Percentiles rank a stretch among this genome's conserved stretches.
phyloP scores from a whole-genome alignment of 768 basidiomycete genomes.

The Rickenella mellea region DNA sequence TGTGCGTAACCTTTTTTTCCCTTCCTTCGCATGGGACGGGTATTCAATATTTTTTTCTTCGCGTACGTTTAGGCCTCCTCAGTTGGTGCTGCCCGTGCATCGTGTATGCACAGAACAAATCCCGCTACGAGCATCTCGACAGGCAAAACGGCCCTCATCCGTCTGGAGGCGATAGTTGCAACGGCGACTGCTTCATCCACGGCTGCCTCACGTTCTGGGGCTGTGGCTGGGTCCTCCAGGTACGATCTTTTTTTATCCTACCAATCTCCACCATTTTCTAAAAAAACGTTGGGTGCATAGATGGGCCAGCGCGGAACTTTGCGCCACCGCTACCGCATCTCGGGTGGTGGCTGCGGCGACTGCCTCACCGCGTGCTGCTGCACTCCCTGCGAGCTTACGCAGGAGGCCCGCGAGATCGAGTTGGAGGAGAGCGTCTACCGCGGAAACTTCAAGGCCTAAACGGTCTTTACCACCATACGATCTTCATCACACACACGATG shows the following conservation, averaged over 20 bases:
- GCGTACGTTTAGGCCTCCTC: constrained; percentile 20
- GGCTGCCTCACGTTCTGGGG: constrained; percentile 22
- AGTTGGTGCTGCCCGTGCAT: constrained; percentile 34
- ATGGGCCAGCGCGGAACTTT: constrained; percentile 26
- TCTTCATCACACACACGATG: not conserved
- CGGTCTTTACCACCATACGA: not conserved
- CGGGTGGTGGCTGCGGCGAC: constrained; percentile 32
- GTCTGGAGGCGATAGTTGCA: constrained; percentile 23
- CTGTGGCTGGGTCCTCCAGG: constrained; percentile 32
- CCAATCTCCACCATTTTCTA: not conserved
- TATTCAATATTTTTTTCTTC: not conserved
- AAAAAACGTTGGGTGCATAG: constrained; percentile 5
- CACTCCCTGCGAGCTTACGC: constrained; percentile 36
- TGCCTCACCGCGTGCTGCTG: constrained; percentile 33
- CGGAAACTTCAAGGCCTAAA: not conserved
- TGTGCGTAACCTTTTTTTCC: constrained; percentile 13
- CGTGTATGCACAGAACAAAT: constrained; percentile 29
- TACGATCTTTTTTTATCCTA: constrained; percentile 7
- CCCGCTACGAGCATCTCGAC: constrained; percentile 29
- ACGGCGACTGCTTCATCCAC: constrained; percentile 28
- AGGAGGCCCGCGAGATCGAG: constrained; percentile 38
- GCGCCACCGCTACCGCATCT: constrained; percentile 36
- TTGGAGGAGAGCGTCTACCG: constrained; percentile 28
- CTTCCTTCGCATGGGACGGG: not conserved
- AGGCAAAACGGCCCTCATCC: constrained; percentile 28